A percentile compares a stretch with the other conserved stretches of the same genome.
These are phyloP conservation scores for Detonula confervacea DNA, from an alignment of 352 stramenopile genomes.

Conservation along the genomic window DNA sequence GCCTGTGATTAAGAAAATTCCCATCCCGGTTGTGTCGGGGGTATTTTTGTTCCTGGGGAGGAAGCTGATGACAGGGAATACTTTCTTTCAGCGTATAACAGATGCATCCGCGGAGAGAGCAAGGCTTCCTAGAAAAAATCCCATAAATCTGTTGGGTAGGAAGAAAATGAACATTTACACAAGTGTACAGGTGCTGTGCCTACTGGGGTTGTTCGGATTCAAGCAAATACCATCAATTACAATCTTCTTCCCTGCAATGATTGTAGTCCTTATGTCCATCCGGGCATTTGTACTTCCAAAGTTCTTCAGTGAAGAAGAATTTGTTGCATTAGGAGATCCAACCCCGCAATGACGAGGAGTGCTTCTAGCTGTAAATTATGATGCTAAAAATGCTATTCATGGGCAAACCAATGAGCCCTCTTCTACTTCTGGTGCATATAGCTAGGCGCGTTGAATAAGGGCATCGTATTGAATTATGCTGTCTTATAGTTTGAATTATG, in stretches of 20 bases:
- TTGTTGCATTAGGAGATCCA: slow-evolving; percentile 77
- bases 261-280: slow-evolving; percentile 87
- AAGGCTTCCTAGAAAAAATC: slow-evolving; percentile 66
- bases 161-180: slow-evolving; percentile 81
- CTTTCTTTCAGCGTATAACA: slow-evolving; percentile 78
- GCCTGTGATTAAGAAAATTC: slow-evolving; percentile 84
- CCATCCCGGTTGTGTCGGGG: slow-evolving; percentile 87
- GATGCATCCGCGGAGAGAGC: slow-evolving; percentile 74
- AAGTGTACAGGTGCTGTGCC: slow-evolving; percentile 71
- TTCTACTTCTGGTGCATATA: no score
- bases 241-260: slow-evolving; percentile 89
- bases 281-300: slow-evolving; percentile 81
- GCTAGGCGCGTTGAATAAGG: no score
- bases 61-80: slow-evolving; percentile 87
- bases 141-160: slow-evolving; percentile 72
- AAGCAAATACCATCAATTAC: slow-evolving; percentile 86
- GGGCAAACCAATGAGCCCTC: no score
- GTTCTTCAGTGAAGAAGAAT: slow-evolving; percentile 85
- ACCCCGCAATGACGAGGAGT: slow-evolving; percentile 52
- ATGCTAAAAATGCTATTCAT: no score
- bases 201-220: slow-evolving; percentile 85
- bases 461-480: no score
- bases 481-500: no score
- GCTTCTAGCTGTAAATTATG: not conserved
- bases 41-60: slow-evolving; percentile 89